Evolutionary conservation across 2,329 filamentous ascomycete genomes (phyloP), one percentile per base, ranked within the genome.

Genomic region (Venturia effusa): DNA sequence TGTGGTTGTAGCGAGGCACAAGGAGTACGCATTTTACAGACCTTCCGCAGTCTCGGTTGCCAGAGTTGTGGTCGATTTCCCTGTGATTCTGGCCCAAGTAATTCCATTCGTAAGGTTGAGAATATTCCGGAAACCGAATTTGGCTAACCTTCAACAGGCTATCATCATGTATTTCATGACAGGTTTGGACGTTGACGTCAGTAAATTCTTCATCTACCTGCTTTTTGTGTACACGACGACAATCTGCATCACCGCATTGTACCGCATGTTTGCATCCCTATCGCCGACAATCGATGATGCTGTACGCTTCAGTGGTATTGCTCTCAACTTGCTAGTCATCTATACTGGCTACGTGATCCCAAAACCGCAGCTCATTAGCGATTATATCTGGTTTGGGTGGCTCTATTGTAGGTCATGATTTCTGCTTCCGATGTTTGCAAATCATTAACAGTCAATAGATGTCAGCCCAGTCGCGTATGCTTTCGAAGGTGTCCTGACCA

Each of bases 11-110:
- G 87, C 76, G 74, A 84, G 86, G 45, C 86, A 89, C 69, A 82
- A 83, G 60, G 82, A 85, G 40, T 89, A 88, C 69, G 85, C 85
- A 0, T 88, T 88, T 72, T 88, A 88, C 69, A 80, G 84, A n/a
- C 86, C 86, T 0, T 85, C 84, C 41, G 86, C 86, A 43, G 84
- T 59, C 2, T 43, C 48, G n/a, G 22, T 66, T n/a, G 59, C 65
- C 1, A 22, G 54, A 22, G 57, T 62, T n/a, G 54, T 81, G 10
- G 71, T 73, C 11, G 79, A 81, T 61, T 68, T 81, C 65, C 79
- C 79, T 0, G 75, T 76, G 62, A 80, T 80, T 66, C 69, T 80
- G 19, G 30, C 62, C 0, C 77, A 76, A 32, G 70, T 71, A 27
- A 68, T 82, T 6, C 66, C 75, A 24, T 79, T 78, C 66, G 78